Conservation (phyloP, 2,329 filamentous ascomycete species). For the Colletotrichum truncatum region DNA sequence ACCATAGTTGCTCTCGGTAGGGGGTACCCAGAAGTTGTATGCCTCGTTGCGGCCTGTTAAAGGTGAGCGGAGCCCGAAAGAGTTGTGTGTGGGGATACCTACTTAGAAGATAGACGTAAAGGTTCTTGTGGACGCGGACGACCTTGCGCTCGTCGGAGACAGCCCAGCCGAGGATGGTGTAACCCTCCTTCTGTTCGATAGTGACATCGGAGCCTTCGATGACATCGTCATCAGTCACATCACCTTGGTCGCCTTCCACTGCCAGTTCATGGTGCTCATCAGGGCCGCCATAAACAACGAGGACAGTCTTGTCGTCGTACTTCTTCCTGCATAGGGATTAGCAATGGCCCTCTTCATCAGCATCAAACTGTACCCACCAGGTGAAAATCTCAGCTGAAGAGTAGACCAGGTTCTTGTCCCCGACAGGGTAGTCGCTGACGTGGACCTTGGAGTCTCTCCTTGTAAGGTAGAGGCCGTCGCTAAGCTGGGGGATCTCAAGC, state of each 20-base stretch:
- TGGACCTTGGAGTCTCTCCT: slow-evolving; percentile 71
- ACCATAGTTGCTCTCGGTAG: slow-evolving; percentile 27
- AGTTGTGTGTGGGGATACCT: slow-evolving; percentile 22
- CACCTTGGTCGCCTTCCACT: slow-evolving; percentile 36
- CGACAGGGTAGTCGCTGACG: slow-evolving; percentile 70
- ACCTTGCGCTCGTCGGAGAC: slow-evolving; percentile 30
- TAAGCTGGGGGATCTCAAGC: slow-evolving; percentile 64
- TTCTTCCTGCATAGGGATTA: slow-evolving; percentile 52
- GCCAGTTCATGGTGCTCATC: slow-evolving; percentile 69
- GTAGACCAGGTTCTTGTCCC: slow-evolving; percentile 66
- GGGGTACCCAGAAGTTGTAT: slow-evolving; percentile 37
- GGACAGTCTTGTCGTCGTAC: slow-evolving; percentile 62
- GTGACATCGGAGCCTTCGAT: slow-evolving; percentile 23
- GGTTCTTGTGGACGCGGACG: slow-evolving; percentile 18
- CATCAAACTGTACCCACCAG: slow-evolving; percentile 41
- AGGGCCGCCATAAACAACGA: slow-evolving; percentile 69
- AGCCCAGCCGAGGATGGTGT: slow-evolving; percentile 28
- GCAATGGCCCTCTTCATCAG: not conserved
- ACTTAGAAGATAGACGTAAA: slow-evolving; percentile 39
- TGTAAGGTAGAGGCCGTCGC: slow-evolving; percentile 61
- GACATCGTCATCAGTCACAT: slow-evolving; percentile 8
- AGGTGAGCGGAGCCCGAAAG: not conserved
- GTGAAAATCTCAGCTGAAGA: slow-evolving; percentile 74
- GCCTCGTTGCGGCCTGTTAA: slow-evolving; percentile 34
- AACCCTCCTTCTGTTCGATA: slow-evolving; percentile 18